These are phyloP conservation scores for Aquilaria yunnanensis DNA, from an alignment of 345 rosid genomes.

Conservation along the genomic window DNA sequence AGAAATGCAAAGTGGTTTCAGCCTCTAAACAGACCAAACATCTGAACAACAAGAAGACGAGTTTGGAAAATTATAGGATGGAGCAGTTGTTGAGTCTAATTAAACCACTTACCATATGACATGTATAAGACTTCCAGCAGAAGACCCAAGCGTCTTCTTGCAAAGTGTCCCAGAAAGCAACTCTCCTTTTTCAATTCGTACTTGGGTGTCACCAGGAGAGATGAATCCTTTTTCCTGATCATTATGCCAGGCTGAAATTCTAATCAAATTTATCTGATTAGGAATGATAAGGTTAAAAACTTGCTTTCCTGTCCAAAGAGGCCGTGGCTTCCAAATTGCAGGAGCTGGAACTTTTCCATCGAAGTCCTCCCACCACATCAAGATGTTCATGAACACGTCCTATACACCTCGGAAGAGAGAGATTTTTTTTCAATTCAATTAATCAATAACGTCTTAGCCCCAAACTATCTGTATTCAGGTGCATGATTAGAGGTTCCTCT, in stretches of 20 bases:
- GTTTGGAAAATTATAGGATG: no score
- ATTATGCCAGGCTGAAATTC: slow-evolving; percentile 86
- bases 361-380: slow-evolving; percentile 99
- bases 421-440: no score
- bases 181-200: slow-evolving; percentile 93
- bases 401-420: slow-evolving; percentile 12
- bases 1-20: no score
- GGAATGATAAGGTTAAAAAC: slow-evolving; percentile 98
- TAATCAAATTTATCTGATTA: slow-evolving; percentile 87
- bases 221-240: slow-evolving; percentile 71
- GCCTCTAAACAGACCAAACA: no score
- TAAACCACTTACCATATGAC: slow-evolving; percentile 68
- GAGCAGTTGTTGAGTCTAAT: no score
- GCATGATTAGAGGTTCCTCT: no score
- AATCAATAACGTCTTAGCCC: no score
- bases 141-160: slow-evolving; percentile 92
- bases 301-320: slow-evolving; percentile 99
- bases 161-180: slow-evolving; percentile 90
- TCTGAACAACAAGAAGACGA: no score
- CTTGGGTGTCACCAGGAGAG: slow-evolving; percentile 90
- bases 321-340: slow-evolving; percentile 85
- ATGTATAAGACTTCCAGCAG: slow-evolving; percentile 91
- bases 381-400: slow-evolving; percentile 96
- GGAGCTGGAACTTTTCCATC: slow-evolving; percentile 99
- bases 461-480: no score